phyloP scores from a whole-genome alignment of 2,329 filamentous ascomycete genomes.

The Fusarium sp. region DNA sequence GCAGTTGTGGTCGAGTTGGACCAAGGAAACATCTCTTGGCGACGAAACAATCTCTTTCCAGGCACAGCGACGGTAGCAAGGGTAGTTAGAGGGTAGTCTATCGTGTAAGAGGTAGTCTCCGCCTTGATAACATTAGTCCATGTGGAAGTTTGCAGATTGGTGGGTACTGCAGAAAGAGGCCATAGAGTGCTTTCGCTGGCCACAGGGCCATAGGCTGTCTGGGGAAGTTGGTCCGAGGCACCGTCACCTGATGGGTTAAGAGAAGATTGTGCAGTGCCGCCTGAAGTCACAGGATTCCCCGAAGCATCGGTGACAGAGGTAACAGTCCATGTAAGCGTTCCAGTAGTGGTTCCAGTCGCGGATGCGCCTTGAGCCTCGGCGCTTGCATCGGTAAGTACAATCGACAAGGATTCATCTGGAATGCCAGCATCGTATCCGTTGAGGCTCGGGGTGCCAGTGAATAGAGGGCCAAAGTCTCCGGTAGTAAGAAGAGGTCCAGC shows the following conservation, averaged over 20 bases:
- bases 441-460: conserved; percentile 40
- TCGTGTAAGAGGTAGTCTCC: conserved; percentile 56
- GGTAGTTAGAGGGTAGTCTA: conserved; percentile 56
- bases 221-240: conserved; percentile 27
- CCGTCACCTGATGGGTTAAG: conserved; percentile 26
- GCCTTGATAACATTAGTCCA: conserved; percentile 57
- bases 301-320: conserved; percentile 45
- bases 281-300: conserved; percentile 41
- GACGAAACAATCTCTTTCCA: conserved; percentile 46
- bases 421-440: conserved; percentile 45
- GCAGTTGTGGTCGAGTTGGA: conserved; percentile 49
- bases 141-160: conserved; percentile 52
- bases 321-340: conserved; percentile 42
- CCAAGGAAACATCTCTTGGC: conserved; percentile 51
- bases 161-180: conserved; percentile 40
- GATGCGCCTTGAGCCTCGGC: conserved; percentile 32
- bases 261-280: conserved; percentile 28
- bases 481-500: conserved; percentile 34
- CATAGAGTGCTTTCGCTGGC: conserved; percentile 44
- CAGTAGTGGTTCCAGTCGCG: conserved; percentile 41
- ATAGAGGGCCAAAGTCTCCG: conserved; percentile 11
- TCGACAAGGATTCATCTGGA: conserved; percentile 36
- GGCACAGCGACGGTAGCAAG: conserved; percentile 52
- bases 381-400: conserved; percentile 32
- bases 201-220: conserved; percentile 44